A percentile compares a stretch with the other conserved stretches of the same genome.
phyloP scores from a whole-genome alignment of 1,284 basidiomycete genomes.

The Ceratobasidium sp. region DNA sequence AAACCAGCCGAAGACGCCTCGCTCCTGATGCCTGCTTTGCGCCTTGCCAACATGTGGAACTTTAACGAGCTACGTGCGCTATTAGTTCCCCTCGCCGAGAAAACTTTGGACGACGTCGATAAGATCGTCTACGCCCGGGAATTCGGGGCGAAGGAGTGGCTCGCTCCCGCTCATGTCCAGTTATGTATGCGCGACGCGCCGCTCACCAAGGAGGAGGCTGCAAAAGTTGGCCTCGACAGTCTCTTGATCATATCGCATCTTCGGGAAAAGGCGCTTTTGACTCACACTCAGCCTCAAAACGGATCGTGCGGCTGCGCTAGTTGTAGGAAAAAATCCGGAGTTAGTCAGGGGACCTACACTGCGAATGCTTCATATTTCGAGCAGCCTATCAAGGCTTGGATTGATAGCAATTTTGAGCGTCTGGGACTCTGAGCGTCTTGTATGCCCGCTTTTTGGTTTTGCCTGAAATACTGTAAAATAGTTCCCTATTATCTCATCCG shows the following conservation, averaged over 20 bases:
- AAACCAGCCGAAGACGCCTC: background rate
- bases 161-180: slow-evolving; percentile 20
- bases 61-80: slow-evolving; percentile 29
- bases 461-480: background rate
- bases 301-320: background rate
- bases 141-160: slow-evolving; percentile 41
- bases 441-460: background rate
- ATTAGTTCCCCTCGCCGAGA: background rate
- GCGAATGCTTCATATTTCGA: slow-evolving; percentile 6
- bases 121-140: slow-evolving; percentile 32
- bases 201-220: slow-evolving; percentile 19
- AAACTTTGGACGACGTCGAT: slow-evolving; percentile 19
- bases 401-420: slow-evolving; percentile 10
- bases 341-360: background rate
- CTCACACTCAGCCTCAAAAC: background rate
- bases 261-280: slow-evolving; percentile 15
- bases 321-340: background rate
- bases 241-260: slow-evolving; percentile 22
- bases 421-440: background rate
- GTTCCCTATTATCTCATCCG: background rate
- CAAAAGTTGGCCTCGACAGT: slow-evolving; percentile 19
- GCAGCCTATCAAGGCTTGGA: background rate
- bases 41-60: slow-evolving; percentile 46
- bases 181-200: slow-evolving; percentile 25
- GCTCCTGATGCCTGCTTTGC: slow-evolving; percentile 26